Conservation (phyloP, 2,329 filamentous ascomycete species). For the Aspergillus terreus region DNA sequence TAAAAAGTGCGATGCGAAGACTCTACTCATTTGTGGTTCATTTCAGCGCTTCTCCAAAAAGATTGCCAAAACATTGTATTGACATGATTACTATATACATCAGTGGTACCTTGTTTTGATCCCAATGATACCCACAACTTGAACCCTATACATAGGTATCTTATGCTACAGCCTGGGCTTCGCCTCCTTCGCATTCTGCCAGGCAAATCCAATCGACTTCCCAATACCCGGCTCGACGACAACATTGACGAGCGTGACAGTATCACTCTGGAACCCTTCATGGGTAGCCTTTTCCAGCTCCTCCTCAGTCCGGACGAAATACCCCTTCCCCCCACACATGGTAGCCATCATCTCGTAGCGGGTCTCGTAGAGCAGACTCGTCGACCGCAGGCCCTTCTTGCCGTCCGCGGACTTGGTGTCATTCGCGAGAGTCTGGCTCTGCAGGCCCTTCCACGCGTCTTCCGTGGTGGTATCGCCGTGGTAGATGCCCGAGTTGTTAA, state of each 20-base stretch:
- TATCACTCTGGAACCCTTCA: constrained; percentile 45
- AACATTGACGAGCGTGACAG: constrained; percentile 53
- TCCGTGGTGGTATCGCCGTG: constrained; percentile 41
- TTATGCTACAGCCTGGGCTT: constrained; percentile 20
- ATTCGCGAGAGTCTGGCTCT: constrained; percentile 37
- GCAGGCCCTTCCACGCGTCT: constrained; percentile 44
- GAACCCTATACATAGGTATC: too few species aligned
- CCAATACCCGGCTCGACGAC: constrained; percentile 51
- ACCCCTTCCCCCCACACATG: constrained; percentile 53
- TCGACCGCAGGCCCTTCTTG: constrained; percentile 43
- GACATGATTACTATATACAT: too few species aligned
- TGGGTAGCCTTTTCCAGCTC: constrained; percentile 50
- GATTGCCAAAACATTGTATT: too few species aligned
- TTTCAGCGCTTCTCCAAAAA: too few species aligned
- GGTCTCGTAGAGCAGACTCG: constrained; percentile 53
- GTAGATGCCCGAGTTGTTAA: constrained; percentile 55
- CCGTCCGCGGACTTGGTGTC: constrained; percentile 19
- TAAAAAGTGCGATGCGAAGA: too few species aligned
- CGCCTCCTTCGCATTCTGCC: constrained; percentile 26
- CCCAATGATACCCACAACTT: too few species aligned
- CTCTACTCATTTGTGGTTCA: too few species aligned
- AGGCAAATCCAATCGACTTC: constrained; percentile 37
- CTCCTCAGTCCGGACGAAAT: constrained; percentile 49
- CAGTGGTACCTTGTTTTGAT: too few species aligned
- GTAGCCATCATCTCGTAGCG: constrained; percentile 54